These are phyloP conservation scores for Dunaliella primolecta DNA, from an alignment of 139 green algal genomes.

Conservation along the genomic window DNA sequence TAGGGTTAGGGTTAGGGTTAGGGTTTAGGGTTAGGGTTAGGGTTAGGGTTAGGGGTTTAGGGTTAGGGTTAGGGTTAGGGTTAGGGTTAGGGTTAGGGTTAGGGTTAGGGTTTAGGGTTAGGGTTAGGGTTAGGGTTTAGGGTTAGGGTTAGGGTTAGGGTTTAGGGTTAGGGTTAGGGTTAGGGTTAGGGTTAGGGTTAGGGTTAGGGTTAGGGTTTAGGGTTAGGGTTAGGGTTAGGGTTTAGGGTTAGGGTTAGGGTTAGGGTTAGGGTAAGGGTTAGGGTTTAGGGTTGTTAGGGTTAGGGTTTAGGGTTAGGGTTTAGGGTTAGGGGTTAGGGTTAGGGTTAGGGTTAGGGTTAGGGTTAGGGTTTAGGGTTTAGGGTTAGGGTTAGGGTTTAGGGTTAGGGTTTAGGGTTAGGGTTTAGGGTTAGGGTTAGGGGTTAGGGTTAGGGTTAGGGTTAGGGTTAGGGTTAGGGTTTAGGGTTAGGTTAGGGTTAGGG, in stretches of 20 bases:
- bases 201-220: slow-evolving; percentile 2
- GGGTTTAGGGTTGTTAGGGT: background rate
- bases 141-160: slow-evolving; percentile 2
- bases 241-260: background rate
- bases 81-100: slow-evolving; percentile 3
- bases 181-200: slow-evolving; percentile 3
- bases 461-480: slow-evolving; percentile 2
- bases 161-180: slow-evolving; percentile 3
- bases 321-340: too few species aligned
- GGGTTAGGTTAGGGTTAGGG: slow-evolving; percentile 1
- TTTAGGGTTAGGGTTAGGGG: too few species aligned
- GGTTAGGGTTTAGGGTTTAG: background rate
- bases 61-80: slow-evolving; percentile 2
- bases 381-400: background rate
- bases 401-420: background rate
- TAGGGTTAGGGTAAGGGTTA: background rate
- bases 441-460: slow-evolving; percentile 2
- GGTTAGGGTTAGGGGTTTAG: too few species aligned
- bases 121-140: slow-evolving; percentile 2
- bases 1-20: background rate
- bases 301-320: background rate
- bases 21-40: background rate
- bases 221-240: slow-evolving; percentile 2
- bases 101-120: slow-evolving; percentile 3
- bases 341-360: slow-evolving; percentile 2